phyloP scores from a whole-genome alignment of 2,329 filamentous ascomycete genomes.

The Trichoderma simmonsii region DNA sequence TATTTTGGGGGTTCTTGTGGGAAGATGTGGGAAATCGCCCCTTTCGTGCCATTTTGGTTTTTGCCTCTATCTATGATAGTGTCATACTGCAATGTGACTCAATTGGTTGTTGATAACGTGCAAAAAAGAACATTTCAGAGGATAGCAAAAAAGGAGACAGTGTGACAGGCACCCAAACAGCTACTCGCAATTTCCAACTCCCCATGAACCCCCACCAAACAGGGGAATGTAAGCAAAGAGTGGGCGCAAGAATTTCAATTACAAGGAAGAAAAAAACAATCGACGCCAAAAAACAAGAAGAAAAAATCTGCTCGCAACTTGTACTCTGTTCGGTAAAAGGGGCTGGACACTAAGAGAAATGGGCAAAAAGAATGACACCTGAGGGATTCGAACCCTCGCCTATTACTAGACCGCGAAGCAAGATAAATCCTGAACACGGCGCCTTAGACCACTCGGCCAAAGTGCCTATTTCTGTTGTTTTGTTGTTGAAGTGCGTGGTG shows the following conservation, averaged over 20 bases:
- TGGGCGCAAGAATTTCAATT: background rate
- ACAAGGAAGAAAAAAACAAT: background rate
- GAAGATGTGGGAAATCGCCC: background rate
- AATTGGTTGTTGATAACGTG: background rate
- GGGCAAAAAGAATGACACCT: slow-evolving; percentile 25
- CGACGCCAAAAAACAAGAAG: no score
- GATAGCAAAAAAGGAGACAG: no score
- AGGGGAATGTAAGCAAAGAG: background rate
- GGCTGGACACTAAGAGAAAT: background rate
- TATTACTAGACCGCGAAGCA: slow-evolving; percentile 29
- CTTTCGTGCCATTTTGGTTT: background rate
- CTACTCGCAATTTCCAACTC: background rate
- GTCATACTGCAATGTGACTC: background rate
- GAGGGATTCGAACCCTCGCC: slow-evolving; percentile 34
- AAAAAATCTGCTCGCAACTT: background rate
- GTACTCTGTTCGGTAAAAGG: background rate
- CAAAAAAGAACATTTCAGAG: background rate
- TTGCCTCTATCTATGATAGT: background rate
- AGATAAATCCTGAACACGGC: slow-evolving; percentile 23
- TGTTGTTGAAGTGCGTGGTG: background rate
- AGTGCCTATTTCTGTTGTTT: slow-evolving; percentile 21
- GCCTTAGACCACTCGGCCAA: slow-evolving; percentile 29
- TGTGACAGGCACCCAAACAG: no score
- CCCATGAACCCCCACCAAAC: background rate
- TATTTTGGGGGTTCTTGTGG: background rate